A percentile compares a stretch with the other conserved stretches of the same genome.
Conservation (phyloP, 176 grass and related monocot species). For the Pontederia crassipes region DNA sequence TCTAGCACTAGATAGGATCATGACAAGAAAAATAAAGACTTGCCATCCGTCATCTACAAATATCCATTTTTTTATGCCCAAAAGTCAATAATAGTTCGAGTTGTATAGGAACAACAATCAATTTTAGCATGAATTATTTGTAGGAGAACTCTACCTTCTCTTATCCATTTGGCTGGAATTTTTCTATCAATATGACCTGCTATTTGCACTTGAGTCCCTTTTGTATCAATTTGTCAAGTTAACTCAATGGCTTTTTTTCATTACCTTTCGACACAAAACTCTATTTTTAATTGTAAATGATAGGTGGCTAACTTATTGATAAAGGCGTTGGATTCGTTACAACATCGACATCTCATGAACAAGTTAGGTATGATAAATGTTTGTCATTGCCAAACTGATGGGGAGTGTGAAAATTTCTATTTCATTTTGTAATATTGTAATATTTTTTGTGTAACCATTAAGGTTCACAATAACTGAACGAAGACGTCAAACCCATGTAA, state of each 20-base stretch:
- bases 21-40: not conserved
- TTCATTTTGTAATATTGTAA: no score
- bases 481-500: no score
- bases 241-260: constrained; percentile 11
- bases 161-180: not conserved
- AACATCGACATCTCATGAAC: no score
- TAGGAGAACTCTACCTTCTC: not conserved
- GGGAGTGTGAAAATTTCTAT: no score
- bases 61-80: constrained; percentile 3
- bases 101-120: constrained; percentile 5
- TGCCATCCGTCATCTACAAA: not conserved
- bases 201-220: constrained; percentile 4
- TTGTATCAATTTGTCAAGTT: constrained; percentile 3
- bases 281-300: no score
- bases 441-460: no score
- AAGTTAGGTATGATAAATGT: no score
- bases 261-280: no score
- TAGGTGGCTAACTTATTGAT: no score
- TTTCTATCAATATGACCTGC: constrained; percentile 3
- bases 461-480: no score
- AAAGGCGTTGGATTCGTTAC: no score
- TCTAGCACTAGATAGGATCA: not conserved
- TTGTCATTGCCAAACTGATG: no score
- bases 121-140: constrained; percentile 9
- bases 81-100: constrained; percentile 8